These are phyloP conservation scores for Zymoseptoria crescenta DNA, from an alignment of 2,329 filamentous ascomycete species.

Conservation along the genomic window DNA sequence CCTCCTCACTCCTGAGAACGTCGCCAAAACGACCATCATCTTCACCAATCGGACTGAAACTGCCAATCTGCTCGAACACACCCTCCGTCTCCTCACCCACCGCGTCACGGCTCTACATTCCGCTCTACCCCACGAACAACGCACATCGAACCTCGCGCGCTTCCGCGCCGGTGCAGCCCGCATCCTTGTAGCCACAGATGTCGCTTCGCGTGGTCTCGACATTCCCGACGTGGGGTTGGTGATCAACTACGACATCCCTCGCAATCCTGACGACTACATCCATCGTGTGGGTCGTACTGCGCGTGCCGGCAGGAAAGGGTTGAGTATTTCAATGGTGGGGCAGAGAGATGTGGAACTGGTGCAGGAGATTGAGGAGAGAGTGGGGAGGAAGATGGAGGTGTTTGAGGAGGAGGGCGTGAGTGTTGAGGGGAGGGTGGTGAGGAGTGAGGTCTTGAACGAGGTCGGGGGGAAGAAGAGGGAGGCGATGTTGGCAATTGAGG, in stretches of 20 bases:
- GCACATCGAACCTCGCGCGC: constrained; percentile 77
- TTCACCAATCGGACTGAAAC: constrained; percentile 91
- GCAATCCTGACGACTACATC: constrained; percentile 96
- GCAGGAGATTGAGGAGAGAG: constrained; percentile 79
- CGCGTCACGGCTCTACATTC: constrained; percentile 89
- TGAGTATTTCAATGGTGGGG: constrained; percentile 79
- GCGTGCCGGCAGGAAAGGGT: constrained; percentile 75
- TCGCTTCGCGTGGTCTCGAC: constrained; percentile 88
- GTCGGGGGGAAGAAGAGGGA: constrained; percentile 96
- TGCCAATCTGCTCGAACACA: constrained; percentile 80
- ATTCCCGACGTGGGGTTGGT: constrained; percentile 88
- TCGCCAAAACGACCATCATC: constrained; percentile 72
- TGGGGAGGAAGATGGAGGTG: constrained; percentile 69
- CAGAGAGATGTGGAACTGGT: constrained; percentile 88
- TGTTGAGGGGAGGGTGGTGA: constrained; percentile 79
- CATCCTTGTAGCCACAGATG: constrained; percentile 89
- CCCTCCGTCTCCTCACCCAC: constrained; percentile 77
- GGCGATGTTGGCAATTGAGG: constrained; percentile 82
- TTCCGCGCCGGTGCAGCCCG: constrained; percentile 86
- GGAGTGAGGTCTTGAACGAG: constrained; percentile 68
- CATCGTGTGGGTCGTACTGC: constrained; percentile 94
- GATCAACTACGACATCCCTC: constrained; percentile 89
- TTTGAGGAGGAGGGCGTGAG: constrained; percentile 90
- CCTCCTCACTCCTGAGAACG: constrained; percentile 68
- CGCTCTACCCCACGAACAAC: constrained; percentile 72